These are phyloP conservation scores for Mimosa pudica DNA, from an alignment of 306 rosid genomes.

Conservation along the genomic window DNA sequence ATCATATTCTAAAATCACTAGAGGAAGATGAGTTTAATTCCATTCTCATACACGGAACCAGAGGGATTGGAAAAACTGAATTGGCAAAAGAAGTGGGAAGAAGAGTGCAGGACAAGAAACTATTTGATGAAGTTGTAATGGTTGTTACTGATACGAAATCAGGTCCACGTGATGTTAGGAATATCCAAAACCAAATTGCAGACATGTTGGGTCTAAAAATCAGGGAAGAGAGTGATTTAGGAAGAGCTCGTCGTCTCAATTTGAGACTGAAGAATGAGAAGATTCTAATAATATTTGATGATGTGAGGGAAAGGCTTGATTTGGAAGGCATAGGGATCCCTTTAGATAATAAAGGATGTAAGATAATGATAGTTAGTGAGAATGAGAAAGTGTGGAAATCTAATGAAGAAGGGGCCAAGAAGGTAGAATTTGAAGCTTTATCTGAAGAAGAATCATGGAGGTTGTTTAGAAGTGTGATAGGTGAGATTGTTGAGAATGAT, in stretches of 20 bases:
- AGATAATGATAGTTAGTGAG: slow-evolving; percentile 11
- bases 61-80: slow-evolving; percentile 18
- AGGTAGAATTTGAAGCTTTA: background rate
- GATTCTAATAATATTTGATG: slow-evolving; percentile 26
- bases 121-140: slow-evolving; percentile 11
- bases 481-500: slow-evolving; percentile 16
- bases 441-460: slow-evolving; percentile 11
- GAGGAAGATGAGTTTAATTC: background rate
- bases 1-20: background rate
- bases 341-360: background rate
- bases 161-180: background rate
- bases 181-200: slow-evolving; percentile 14
- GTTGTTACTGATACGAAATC: background rate
- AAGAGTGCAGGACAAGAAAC: background rate
- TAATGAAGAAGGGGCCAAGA: background rate
- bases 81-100: slow-evolving; percentile 15
- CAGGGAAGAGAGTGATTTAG: background rate
- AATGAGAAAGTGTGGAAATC: background rate
- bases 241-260: slow-evolving; percentile 23
- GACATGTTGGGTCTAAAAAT: slow-evolving; percentile 19
- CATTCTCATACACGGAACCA: background rate
- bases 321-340: slow-evolving; percentile 24
- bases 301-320: background rate
- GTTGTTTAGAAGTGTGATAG: background rate
- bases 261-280: slow-evolving; percentile 10